Base-by-base conservation (phyloP, 202 grass and related monocot genomes). In the Elaeis oleifera region DNA sequence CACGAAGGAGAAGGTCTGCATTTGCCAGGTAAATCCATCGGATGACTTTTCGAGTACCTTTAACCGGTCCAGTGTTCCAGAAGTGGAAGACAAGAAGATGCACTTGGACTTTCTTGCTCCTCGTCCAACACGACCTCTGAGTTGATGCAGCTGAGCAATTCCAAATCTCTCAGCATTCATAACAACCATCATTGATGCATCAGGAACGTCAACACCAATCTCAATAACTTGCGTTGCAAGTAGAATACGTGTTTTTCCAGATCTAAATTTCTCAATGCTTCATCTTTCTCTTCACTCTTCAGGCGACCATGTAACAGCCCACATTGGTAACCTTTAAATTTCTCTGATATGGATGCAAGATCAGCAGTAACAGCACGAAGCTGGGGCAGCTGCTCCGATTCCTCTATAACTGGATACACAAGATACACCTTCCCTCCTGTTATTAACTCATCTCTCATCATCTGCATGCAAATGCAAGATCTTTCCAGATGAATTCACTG, bases 151-250 rank as follows among this genome's bases (percentile, higher is more conserved):
- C 50, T 97, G 92, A 54, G 92, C 72, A 25, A 97, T 81, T 74
- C 92, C 92, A 63, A 91, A 91, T 58, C 87, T 85, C 68, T 96
- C 92, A 0, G 92, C 84, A 28, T 96, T 96, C 76, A 96, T 76
- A 31, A 91, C 84, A 69, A 96, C 55, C 87, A 96, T 96, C 92
- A 96, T 88, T 25, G 87, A 88, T 69, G 92, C 92, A 70, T 91
- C 87, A 61, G 87, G 87, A 81, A 96, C 79, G 72, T 96, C 87
- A 1, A 96, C 87, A 4, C 91, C 91, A 17, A 96, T 89, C 74
- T 91, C 92, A 59, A 96, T 81, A 27, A 97, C 87, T 76, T 91
- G 87, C 6, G 92, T 97, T 17, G 92, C 76, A n/a, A 90, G 71
- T 50, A 97, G 84, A 61, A 97, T 85, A 53, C 71, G 74, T 18